Percentiles rank a stretch among this genome's conserved stretches.
These are phyloP conservation scores for Aspergillus panamensis DNA, from an alignment of 495 filamentous ascomycete genomes.

Conservation along the genomic window DNA sequence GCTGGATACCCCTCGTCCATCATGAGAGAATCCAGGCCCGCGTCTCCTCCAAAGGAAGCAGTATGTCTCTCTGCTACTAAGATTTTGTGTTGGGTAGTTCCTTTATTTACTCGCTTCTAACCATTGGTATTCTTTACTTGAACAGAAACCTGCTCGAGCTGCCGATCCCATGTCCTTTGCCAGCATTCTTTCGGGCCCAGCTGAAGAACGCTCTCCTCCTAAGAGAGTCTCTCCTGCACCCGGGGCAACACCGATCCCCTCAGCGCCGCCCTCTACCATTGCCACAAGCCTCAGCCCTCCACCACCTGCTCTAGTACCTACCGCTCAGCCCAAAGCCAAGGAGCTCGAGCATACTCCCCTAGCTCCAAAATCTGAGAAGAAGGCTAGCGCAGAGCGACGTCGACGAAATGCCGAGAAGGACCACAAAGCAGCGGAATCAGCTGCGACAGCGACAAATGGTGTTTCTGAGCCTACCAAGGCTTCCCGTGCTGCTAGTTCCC, in stretches of 20 bases:
- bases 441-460: slow-evolving; percentile 44
- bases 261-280: slow-evolving; percentile 22
- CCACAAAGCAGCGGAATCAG: slow-evolving; percentile 39
- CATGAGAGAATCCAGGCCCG: slow-evolving; percentile 30
- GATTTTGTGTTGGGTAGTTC: neutral
- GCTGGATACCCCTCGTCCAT: slow-evolving; percentile 29
- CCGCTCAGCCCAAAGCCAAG: slow-evolving; percentile 22
- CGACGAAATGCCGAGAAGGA: slow-evolving; percentile 43
- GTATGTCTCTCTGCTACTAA: slow-evolving; percentile 23
- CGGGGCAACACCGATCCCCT: slow-evolving; percentile 11
- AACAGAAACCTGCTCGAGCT: slow-evolving; percentile 60
- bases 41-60: slow-evolving; percentile 41
- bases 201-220: slow-evolving; percentile 50
- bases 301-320: slow-evolving; percentile 10
- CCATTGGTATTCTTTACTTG: slow-evolving; percentile 2
- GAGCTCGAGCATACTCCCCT: slow-evolving; percentile 30
- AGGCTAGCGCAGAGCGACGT: slow-evolving; percentile 25
- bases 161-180: slow-evolving; percentile 89
- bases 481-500: slow-evolving; percentile 30
- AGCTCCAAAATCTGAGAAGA: slow-evolving; percentile 33
- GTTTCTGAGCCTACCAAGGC: slow-evolving; percentile 18
- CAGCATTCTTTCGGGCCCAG: slow-evolving; percentile 75
- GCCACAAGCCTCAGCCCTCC: slow-evolving; percentile 18
- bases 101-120: neutral
- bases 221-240: slow-evolving; percentile 38